A percentile compares a stretch with the other conserved stretches of the same genome.
Evolutionary conservation across 345 rosid genomes (phyloP).

Genomic region (Kandelia obovata): DNA sequence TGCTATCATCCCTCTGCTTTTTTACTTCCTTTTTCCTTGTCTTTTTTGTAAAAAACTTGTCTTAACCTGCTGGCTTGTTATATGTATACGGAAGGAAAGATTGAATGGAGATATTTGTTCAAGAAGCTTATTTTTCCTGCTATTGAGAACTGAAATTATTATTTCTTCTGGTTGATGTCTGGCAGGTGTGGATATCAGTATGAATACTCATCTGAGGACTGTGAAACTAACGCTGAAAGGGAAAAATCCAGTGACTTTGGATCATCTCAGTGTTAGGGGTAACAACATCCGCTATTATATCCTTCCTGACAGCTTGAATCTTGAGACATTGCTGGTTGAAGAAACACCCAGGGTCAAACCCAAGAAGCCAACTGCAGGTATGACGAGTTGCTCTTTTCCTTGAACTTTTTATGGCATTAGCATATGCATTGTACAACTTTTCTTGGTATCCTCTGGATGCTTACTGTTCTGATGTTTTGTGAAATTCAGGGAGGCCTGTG

Average conservation of each 20-base stretch:
- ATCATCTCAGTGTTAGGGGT: slow-evolving; percentile 92
- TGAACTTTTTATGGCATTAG: neutral
- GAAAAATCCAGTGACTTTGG: slow-evolving; percentile 78
- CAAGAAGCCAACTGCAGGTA: slow-evolving; percentile 96
- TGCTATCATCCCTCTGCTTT: neutral
- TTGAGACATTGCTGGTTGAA: slow-evolving; percentile 95
- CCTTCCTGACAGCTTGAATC: slow-evolving; percentile 96
- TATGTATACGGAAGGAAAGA: neutral
- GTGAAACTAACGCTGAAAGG: slow-evolving; percentile 93
- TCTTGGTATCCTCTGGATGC: neutral
- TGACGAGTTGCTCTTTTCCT: neutral
- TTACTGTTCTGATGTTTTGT: slow-evolving; percentile 4
- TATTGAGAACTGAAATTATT: neutral
- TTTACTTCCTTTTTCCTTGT: neutral
- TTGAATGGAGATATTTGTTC: neutral
- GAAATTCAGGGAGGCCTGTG: slow-evolving; percentile 61
- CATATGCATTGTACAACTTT: neutral
- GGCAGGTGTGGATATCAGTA: slow-evolving; percentile 91
- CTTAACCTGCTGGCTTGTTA: neutral
- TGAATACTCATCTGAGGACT: slow-evolving; percentile 96
- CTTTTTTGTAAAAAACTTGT: neutral
- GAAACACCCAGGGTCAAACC: slow-evolving; percentile 95
- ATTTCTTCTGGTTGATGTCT: too few species aligned
- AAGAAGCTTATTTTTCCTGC: neutral
- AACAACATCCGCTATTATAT: slow-evolving; percentile 95